These are phyloP conservation scores for Phlebiopsis flavidoalba DNA, from an alignment of 768 basidiomycete genomes.

Conservation along the genomic window DNA sequence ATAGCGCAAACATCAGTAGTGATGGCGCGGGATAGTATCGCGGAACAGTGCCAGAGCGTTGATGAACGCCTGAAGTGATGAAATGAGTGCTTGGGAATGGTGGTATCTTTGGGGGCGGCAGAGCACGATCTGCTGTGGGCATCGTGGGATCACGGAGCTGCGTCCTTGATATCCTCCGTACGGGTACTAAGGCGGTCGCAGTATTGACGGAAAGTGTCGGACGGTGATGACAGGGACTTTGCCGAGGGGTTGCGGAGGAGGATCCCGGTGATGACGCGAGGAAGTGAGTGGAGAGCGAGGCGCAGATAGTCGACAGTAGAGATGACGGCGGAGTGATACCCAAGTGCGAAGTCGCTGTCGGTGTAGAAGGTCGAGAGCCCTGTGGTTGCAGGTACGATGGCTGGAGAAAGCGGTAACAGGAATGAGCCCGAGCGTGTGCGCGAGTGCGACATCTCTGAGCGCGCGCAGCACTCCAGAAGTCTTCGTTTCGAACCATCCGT, in stretches of 20 bases:
- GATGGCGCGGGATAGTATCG: conserved; percentile 66
- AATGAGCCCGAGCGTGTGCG: conserved; percentile 10
- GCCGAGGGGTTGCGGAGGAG: not conserved
- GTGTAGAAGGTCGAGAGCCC: conserved; percentile 1
- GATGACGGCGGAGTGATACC: not conserved
- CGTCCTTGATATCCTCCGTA: not conserved
- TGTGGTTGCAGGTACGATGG: not conserved
- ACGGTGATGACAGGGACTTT: conserved; percentile 6
- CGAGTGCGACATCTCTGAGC: conserved; percentile 9
- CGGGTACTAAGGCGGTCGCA: conserved; percentile 6
- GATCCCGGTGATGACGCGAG: not conserved
- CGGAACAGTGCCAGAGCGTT: conserved; percentile 49
- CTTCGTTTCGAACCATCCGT: conserved; percentile 10
- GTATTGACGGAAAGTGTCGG: conserved; percentile 7
- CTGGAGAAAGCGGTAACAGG: conserved; percentile 1
- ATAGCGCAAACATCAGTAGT: conserved; percentile 65
- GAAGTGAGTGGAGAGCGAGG: not conserved
- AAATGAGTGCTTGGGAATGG: conserved; percentile 58
- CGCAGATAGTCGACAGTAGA: not conserved
- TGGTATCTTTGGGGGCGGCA: conserved; percentile 32
- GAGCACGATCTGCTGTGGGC: conserved; percentile 5
- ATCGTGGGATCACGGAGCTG: not conserved
- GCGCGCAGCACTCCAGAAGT: not conserved
- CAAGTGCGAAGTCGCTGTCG: not conserved
- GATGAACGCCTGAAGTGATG: conserved; percentile 46